Base-by-base conservation (phyloP, 768 basidiomycete species). In the Rhodotorula paludigena region DNA sequence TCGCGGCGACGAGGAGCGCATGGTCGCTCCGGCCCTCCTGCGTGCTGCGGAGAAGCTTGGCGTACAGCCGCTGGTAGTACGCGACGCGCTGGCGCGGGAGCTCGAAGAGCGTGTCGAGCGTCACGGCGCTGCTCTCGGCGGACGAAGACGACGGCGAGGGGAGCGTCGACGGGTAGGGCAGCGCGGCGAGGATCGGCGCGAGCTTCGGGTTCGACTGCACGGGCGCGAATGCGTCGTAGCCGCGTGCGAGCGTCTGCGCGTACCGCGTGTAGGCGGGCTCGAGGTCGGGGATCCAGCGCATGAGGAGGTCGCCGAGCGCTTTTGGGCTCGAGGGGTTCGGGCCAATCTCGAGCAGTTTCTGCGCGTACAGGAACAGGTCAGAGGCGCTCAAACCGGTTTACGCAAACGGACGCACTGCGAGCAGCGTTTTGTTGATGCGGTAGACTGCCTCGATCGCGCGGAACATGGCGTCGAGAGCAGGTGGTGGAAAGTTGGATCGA, bases 231-330 rank as follows among this genome's bases (percentile, higher is more conserved):
- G 78, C 77, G 77, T 98, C 92, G 76, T 94, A 97, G 5, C 89
- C 90, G 63, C 80, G 77, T 62, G 83, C 81, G 75, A 84, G 94
- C 68, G 85, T 86, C 47, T 82, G 80, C 72, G 85, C 85, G 78
- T 94, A 99, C 48, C 82, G 83, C 58, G 85, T 85, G 78, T 99
- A 99, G 5, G 96, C 90, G 16, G 81, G 83, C 61, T 89, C 88
- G 39, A 99, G 81, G 75, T 99, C 93, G 70, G 92, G 89, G 72
- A 98, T 91, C 96, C 94, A 98, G 80, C 89, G 86, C 89, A 97
- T 96, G 60, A 99, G 82, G 47, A 99, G 81, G 78, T 98, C 94
- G 47, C 96, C 93, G 36, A 99, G 82, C 20, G 88, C 91, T 76
- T 92, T 96, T 10, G 93, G 92, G 20, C 89, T 90, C 9, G 90